These are phyloP conservation scores for Canavalia ensiformis DNA, from an alignment of 306 rosid species.

Conservation along the genomic window DNA sequence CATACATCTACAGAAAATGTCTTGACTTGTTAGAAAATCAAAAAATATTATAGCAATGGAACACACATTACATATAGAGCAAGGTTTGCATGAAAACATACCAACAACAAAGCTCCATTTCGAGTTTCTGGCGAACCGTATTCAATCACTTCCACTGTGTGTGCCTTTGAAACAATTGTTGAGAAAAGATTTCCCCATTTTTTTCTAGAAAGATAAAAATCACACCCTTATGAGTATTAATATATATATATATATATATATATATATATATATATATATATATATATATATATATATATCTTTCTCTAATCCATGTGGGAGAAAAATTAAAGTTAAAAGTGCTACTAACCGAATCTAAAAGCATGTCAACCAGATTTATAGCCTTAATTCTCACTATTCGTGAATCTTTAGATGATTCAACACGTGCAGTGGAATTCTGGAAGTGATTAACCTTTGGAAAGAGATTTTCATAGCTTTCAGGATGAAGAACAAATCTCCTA, in stretches of 20 bases:
- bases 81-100: slow-evolving; percentile 40
- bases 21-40: background rate
- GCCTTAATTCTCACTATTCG: slow-evolving; percentile 55
- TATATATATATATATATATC: background rate
- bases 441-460: slow-evolving; percentile 54
- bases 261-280: too few relatives aligned
- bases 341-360: slow-evolving; percentile 66
- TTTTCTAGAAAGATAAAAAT: slow-evolving; percentile 49
- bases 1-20: slow-evolving; percentile 63
- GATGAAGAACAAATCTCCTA: slow-evolving; percentile 51
- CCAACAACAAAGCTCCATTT: slow-evolving; percentile 66
- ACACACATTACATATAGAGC: background rate
- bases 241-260: too few relatives aligned
- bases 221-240: background rate
- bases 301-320: background rate
- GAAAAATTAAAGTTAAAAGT: background rate
- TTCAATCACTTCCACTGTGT: slow-evolving; percentile 60
- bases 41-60: background rate
- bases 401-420: slow-evolving; percentile 74
- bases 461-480: slow-evolving; percentile 51
- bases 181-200: slow-evolving; percentile 67
- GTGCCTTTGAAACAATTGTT: slow-evolving; percentile 63
- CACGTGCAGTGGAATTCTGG: slow-evolving; percentile 35
- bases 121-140: slow-evolving; percentile 49
- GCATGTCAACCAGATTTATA: slow-evolving; percentile 54